Evolutionary conservation across 1,139 yeast genomes (phyloP), one percentile per base, ranked within the genome.

Genomic region (Taphrina populina): DNA sequence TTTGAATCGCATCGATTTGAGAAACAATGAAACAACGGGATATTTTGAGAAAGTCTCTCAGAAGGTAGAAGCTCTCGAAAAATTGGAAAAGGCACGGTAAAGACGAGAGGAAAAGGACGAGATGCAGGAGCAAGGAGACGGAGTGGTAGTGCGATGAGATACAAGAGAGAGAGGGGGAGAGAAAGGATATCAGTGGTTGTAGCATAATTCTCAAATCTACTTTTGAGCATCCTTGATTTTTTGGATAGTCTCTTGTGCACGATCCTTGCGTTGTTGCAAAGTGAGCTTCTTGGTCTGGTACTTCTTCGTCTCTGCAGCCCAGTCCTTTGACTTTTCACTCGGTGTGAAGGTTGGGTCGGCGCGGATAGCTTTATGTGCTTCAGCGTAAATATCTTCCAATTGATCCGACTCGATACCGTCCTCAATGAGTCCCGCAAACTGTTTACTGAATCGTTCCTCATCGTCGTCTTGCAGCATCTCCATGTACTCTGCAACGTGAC

Each of bases 401-500:
- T 84, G 88, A 72, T 92, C 98, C 69, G 97, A 94, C 76, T 92
- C 98, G 70, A 92, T 81, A 76, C 88, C 97, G 72, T 90, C 97
- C 68, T 83, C 96, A 69, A 94, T 77, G 92, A 94, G 92, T 71
- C 88, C 82, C 81, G 87, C 84, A 95, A 92, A 92, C 75, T 92
- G 82, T 72, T 87, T 81, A 76, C 83, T 83, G 95, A 82, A 92
- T 80, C 95, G 92, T 82, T 92, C 99, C 82, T 92, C 99, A 83
- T 92, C 99, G 76, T 92, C 99, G 73, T 92, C 99, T 78, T 92
- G 92, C 76, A 92, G 87, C 82, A 92, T 97, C 82, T 92, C 98
- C 96, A 94, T 94, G 94, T 92, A 94, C 82, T 94, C 98, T 73
- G 98, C 85, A 73, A 92, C 90, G 84, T 92, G 98, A 76, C 97